A percentile compares a stretch with the other conserved stretches of the same genome.
Evolutionary conservation across 2,329 filamentous ascomycete genomes (phyloP).

Genomic region (Emydomyces testavorans): DNA sequence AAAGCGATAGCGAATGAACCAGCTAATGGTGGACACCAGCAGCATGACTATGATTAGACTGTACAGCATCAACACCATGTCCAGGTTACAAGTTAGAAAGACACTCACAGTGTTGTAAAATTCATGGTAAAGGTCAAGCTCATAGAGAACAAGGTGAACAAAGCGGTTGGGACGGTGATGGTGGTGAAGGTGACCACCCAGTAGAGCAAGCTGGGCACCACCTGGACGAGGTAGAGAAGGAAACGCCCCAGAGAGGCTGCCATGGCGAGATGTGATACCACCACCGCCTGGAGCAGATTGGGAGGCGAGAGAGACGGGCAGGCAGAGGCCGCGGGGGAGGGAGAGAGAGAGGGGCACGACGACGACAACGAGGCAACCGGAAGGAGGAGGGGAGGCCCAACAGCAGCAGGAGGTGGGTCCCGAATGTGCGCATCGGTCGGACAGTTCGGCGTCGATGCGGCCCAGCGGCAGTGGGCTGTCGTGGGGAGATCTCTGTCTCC

Average conservation of each 20-base stretch:
- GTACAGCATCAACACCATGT: conserved; percentile 4
- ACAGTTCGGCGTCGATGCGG: not conserved
- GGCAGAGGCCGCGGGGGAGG: conserved; percentile 8
- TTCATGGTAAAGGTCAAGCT: conserved; percentile 98
- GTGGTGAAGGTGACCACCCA: conserved; percentile 76
- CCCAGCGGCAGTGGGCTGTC: not conserved
- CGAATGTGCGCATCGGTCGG: not conserved
- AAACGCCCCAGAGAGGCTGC: conserved; percentile 12
- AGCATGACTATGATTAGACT: conserved; percentile 66
- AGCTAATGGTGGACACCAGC: conserved; percentile 74
- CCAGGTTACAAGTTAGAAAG: not conserved
- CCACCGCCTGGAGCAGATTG: conserved; percentile 2
- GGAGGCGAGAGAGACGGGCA: not conserved
- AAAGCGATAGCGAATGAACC: conserved; percentile 90
- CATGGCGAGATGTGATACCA: conserved; percentile 14
- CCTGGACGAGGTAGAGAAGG: conserved; percentile 40
- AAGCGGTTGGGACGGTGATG: conserved; percentile 75
- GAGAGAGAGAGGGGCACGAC: conserved; percentile 7
- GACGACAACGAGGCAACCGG: conserved; percentile 1
- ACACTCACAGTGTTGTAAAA: conserved; percentile 73
- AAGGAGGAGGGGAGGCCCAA: not conserved
- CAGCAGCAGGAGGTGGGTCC: not conserved
- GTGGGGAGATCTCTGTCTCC: not conserved
- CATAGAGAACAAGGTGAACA: conserved; percentile 82
- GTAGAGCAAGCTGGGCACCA: conserved; percentile 53